Conservation (phyloP, 2,329 filamentous ascomycete species). For the Harringtonia aguacate region DNA sequence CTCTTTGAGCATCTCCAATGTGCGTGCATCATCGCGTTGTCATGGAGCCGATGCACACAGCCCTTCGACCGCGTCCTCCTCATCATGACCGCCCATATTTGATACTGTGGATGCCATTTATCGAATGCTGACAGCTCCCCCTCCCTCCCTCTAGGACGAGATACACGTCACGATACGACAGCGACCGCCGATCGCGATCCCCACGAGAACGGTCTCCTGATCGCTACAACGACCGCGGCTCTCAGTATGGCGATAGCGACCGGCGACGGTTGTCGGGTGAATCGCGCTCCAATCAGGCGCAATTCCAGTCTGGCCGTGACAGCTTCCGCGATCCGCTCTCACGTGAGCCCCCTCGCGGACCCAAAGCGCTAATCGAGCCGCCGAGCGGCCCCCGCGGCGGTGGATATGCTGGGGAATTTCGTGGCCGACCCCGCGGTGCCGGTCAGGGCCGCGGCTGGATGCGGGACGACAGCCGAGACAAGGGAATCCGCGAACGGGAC, state of each 20-base stretch:
- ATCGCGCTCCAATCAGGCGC: conserved; percentile 41
- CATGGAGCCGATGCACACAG: no score
- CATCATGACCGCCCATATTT: no score
- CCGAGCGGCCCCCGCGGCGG: conserved; percentile 58
- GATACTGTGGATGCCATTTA: no score
- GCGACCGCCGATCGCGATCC: conserved; percentile 53
- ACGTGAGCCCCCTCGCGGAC: conserved; percentile 69
- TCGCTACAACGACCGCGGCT: conserved; percentile 43
- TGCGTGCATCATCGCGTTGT: no score
- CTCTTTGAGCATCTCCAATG: no score
- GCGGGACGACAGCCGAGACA: conserved; percentile 53
- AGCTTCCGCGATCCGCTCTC: conserved; percentile 42
- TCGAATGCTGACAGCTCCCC: conserved; percentile 4
- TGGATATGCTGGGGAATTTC: conserved; percentile 55
- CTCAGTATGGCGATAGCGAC: conserved; percentile 52
- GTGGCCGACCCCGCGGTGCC: conserved; percentile 45
- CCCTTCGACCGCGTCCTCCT: no score
- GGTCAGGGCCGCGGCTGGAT: conserved; percentile 48
- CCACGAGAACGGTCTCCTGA: conserved; percentile 57
- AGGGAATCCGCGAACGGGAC: conserved; percentile 43
- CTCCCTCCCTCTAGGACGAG: conserved; percentile 31
- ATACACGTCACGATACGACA: conserved; percentile 51
- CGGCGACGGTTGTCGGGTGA: conserved; percentile 57
- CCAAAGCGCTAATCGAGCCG: conserved; percentile 65
- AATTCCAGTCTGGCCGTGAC: conserved; percentile 52